Evolutionary conservation across 225 moss, liverwort and hornwort genomes (phyloP).

Genomic region (Anthoceros angustus): DNA sequence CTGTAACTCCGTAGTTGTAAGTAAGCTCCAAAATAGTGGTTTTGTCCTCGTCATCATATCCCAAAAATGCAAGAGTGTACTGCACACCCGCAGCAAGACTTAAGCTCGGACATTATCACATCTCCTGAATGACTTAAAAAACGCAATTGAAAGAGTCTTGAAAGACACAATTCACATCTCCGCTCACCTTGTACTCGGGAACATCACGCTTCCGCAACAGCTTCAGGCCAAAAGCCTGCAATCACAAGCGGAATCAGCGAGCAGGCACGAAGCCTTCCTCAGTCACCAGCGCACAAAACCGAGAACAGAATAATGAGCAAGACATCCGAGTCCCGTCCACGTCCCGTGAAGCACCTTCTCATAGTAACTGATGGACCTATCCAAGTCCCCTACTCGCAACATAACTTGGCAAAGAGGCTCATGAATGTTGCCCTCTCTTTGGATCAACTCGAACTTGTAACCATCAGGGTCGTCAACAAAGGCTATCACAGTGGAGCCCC

Average conservation of each 20-base stretch:
- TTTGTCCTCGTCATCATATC: constrained; percentile 65
- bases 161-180: no score
- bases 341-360: constrained; percentile 39
- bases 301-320: neutral
- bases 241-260: neutral
- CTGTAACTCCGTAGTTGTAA: constrained; percentile 75
- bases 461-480: constrained; percentile 89
- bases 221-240: constrained; percentile 81
- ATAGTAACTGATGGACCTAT: constrained; percentile 72
- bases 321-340: neutral
- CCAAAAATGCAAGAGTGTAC: constrained; percentile 75
- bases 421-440: constrained; percentile 44
- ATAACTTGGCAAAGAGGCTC: constrained; percentile 96
- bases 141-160: no score
- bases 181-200: constrained; percentile 61
- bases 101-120: neutral
- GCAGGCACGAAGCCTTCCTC: neutral
- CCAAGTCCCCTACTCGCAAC: constrained; percentile 81
- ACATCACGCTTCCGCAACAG: constrained; percentile 47
- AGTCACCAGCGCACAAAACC: neutral
- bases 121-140: no score
- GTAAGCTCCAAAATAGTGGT: constrained; percentile 83
- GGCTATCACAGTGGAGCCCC: constrained; percentile 63
- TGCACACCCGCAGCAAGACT: constrained; percentile 12
- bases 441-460: constrained; percentile 93